Conservation (phyloP, 345 rosid species). For the Ailanthus altissimus region DNA sequence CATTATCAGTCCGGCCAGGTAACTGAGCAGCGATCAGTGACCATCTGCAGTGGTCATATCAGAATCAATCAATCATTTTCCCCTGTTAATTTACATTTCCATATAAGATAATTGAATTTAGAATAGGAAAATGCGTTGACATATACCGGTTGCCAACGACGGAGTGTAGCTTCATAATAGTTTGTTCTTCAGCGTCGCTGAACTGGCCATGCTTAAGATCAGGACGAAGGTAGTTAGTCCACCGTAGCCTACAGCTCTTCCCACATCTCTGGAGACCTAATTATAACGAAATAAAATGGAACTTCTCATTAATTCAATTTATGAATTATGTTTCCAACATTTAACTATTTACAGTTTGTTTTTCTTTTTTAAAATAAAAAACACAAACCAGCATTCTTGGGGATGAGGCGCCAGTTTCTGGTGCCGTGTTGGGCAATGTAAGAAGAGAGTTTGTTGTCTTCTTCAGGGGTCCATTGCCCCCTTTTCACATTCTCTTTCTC, state of each 20-base stretch:
- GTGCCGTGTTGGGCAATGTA: conserved; percentile 92
- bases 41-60: conserved; percentile 56
- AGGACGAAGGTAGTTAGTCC: conserved; percentile 92
- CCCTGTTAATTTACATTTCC: neutral
- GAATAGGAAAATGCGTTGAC: neutral
- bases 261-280: conserved; percentile 91
- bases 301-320: neutral
- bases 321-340: neutral
- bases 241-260: conserved; percentile 84
- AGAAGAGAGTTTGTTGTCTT: conserved; percentile 92
- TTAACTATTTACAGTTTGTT: too few species aligned
- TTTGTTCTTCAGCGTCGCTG: conserved; percentile 76
- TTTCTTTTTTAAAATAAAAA: neutral
- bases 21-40: conserved; percentile 89
- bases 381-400: conserved; percentile 77
- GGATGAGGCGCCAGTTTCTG: conserved; percentile 94
- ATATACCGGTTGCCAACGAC: conserved; percentile 91
- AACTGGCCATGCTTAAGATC: conserved; percentile 86
- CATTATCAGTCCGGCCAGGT: conserved; percentile 90
- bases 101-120: neutral
- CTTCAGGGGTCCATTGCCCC: conserved; percentile 99
- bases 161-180: conserved; percentile 80
- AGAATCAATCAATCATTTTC: neutral
- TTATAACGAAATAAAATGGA: neutral
- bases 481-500: conserved; percentile 91